A percentile compares a stretch with the other conserved stretches of the same genome.
phyloP scores from a whole-genome alignment of 257 asterid genomes.

The Solanum rostratum region DNA sequence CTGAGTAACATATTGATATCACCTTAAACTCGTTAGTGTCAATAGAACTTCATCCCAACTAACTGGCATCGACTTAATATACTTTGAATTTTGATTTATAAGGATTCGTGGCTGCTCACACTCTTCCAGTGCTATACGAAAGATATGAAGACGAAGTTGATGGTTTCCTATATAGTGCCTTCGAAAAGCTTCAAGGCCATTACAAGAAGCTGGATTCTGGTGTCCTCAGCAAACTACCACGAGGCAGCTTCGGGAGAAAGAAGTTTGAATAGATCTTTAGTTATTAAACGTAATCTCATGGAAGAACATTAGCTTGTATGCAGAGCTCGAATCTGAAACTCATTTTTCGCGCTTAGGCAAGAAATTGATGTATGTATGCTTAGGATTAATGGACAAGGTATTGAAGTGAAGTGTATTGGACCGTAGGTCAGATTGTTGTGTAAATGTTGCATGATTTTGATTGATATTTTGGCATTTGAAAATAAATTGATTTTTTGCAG shows the following conservation, averaged over 20 bases:
- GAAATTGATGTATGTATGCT: background rate
- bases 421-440: background rate
- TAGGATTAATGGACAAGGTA: background rate
- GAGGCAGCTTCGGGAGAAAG: conserved; percentile 30
- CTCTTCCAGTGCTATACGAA: conserved; percentile 71
- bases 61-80: background rate
- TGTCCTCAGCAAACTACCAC: conserved; percentile 52
- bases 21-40: background rate
- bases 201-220: conserved; percentile 54
- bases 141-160: conserved; percentile 70
- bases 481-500: background rate
- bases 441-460: background rate
- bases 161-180: conserved; percentile 31
- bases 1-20: background rate
- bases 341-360: background rate
- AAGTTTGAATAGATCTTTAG: conserved; percentile 32
- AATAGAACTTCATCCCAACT: background rate
- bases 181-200: conserved; percentile 46
- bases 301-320: background rate
- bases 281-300: background rate
- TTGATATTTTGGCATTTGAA: background rate
- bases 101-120: conserved; percentile 87
- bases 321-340: background rate
- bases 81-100: background rate
- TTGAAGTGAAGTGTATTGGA: background rate